Evolutionary conservation across 768 basidiomycete species (phyloP), one percentile per base, ranked within the genome.

Genomic region (Obba rivulosa): DNA sequence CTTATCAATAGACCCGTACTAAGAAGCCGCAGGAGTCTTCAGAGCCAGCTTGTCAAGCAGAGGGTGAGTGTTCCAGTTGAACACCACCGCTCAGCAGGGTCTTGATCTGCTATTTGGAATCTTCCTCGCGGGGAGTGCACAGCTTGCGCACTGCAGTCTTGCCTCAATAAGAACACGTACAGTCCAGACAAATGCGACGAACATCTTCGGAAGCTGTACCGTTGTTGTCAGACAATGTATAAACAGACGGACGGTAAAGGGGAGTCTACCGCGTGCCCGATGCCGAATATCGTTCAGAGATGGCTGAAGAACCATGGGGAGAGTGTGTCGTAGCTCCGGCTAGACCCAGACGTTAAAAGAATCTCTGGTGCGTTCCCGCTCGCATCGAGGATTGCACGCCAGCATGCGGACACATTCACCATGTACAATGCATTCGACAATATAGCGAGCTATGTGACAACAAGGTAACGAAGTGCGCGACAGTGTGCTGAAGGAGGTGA

Each of bases 61-160:
- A 63, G 56, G 62, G 62, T 58, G 21, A 35, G 50, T 23, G 3
- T 31, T 4, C 16, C 1, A 40, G 13, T 17, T 39, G 8, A 14
- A 25, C 4, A n/a, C 23, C 21, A 13, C 37, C 35, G 17, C 13
- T 31, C 34, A 13, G 8, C 7, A 24, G 8, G 13, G 11, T 9
- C 23, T 16, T 45, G n/a, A 16, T 25, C 20, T n/a, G n/a, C n/a
- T n/a, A n/a, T n/a, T n/a, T n/a, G 41, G 24, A 38, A 2, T 9
- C 20, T 11, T 14, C 14, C 34, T 39, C 13, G 24, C n/a, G n/a
- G n/a, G n/a, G n/a, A n/a, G n/a, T n/a, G n/a, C 24, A 22, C 55
- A 87, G 85, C 85, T 0, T 87, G 85, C 57, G 62, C 69, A 18
- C 66, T 87, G 3, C 85, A 87, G 38, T 48, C 67, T 1, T 88